Conservation (phyloP, 192 early-diverging fungal species). For the Oehlia diaphana region DNA sequence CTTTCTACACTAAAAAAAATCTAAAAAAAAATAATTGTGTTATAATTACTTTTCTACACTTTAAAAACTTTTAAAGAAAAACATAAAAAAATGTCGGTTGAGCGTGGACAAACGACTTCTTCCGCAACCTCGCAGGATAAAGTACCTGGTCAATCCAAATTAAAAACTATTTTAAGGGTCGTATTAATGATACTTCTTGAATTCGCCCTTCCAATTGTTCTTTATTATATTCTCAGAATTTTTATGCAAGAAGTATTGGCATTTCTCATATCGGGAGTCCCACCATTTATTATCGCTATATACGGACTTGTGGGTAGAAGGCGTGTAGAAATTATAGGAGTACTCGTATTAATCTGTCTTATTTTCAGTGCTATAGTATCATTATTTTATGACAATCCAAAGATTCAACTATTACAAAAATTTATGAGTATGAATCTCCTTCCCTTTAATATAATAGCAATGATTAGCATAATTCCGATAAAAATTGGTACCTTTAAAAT, state of each 20-base stretch:
- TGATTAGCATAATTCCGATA: slow-evolving; percentile 41
- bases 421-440: slow-evolving; percentile 38
- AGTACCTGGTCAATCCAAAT: too few species aligned
- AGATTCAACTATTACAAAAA: slow-evolving; percentile 45
- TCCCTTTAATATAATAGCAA: slow-evolving; percentile 37
- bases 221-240: slow-evolving; percentile 36
- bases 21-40: too few species aligned
- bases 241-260: slow-evolving; percentile 35
- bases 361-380: slow-evolving; percentile 43
- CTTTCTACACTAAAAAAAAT: too few species aligned
- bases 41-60: too few species aligned
- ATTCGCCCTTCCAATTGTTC: neutral
- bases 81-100: too few species aligned
- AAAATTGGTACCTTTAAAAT: slow-evolving; percentile 32
- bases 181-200: neutral
- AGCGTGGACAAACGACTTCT: too few species aligned
- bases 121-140: too few species aligned
- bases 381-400: slow-evolving; percentile 40
- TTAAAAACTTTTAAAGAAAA: too few species aligned
- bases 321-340: slow-evolving; percentile 37
- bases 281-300: slow-evolving; percentile 36
- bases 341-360: slow-evolving; percentile 40
- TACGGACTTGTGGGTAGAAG: slow-evolving; percentile 32
- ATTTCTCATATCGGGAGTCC: slow-evolving; percentile 39
- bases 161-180: too few species aligned